Evolutionary conservation across 345 rosid genomes (phyloP), one percentile per base, ranked within the genome.

Genomic region (Ailanthus altissimus): DNA sequence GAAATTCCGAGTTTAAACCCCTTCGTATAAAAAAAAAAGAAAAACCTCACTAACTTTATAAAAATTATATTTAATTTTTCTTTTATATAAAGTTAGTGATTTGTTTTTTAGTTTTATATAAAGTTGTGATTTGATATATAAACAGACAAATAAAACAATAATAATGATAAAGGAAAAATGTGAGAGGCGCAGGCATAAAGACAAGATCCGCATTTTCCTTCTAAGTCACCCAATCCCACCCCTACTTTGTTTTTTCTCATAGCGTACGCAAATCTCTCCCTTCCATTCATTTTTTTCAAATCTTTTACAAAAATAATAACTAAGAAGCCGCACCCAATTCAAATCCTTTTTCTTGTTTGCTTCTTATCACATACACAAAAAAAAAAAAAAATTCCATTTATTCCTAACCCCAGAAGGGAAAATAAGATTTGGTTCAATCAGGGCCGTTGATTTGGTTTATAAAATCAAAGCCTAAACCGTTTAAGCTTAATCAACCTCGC

Each of bases 401-500:
- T 23, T 57, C 46, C 3, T 12, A 25, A 20, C 53, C 8, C 59
- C 60, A 18, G 11, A 8, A 28, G 3, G 8, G 20, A 1, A 51
- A 51, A 16, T 5, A 50, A 26, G 10, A 56, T 18, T 32, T 8
- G 53, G 18, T 58, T 47, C 38, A 56, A 60, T 53, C 72, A 42
- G 58, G 28, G 51, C 81, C 75, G 75, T 59, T 47, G 69, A 32
- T 59, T 4, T 32, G 60, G 70, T 0, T 2, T 70, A 59, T 32
- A 60, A 77, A 70, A 32, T 32, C 53, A 23, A 32, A 12, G 16
- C 78, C 3, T 10, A 54, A 36, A 50, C 78, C 21, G 56, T 47
- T 0, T 18, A 46, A 6, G 59, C 58, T 74, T 61, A 60, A 63
- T 63, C n/a, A 45, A 13, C 25, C 40, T 58, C 75, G 45, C 47